Evolutionary conservation across 441 rosid species (phyloP), one percentile per base, ranked within the genome.

Genomic region (Capsella rubella): DNA sequence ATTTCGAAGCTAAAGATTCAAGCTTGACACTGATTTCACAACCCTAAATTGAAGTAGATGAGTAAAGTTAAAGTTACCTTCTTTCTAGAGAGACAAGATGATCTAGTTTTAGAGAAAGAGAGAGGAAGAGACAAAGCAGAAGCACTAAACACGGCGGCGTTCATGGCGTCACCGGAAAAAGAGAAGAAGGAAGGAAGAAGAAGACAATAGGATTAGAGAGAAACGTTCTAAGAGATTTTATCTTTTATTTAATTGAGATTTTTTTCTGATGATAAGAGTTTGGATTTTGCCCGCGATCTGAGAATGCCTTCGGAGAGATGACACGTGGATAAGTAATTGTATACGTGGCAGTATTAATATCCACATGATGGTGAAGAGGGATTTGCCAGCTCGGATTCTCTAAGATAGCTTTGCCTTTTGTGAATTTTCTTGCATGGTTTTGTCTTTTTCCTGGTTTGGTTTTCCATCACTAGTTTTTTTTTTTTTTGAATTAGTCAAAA

Each of bases 51-150:
- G 53, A 4, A 45, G 35, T 10, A 59, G 50, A 46, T 11, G 34
- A 59, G 56, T 2, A 47, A 71, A 51, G 70, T 56, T 2, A 47
- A 71, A 51, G 70, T 56, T 73, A 75, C 99, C 97, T 86, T 95
- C 81, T 80, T 89, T 27, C 78, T 56, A 29, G 40, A 69, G 64
- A 83, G 49, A 54, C 80, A 87, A 34, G 90, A 80, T 16, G 97
- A 83, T 78, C 82, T 81, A n/a, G 57, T 50, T 58, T 77, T 77
- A 78, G 67, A 69, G 31, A 90, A 63, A 59, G 90, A 87, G 77
- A 89, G 79, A 21, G 99, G 99, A 8, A 90, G 75, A 66, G 95
- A 87, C 46, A 91, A 83, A 72, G 85, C 88, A 50, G 91, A 86
- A 46, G 90, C 87, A 21, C 88, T 76, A 43, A 91, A 92, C 27